Evolutionary conservation across 208 protist species (phyloP).

Genomic region (Acanthamoeba polyphaga): DNA sequence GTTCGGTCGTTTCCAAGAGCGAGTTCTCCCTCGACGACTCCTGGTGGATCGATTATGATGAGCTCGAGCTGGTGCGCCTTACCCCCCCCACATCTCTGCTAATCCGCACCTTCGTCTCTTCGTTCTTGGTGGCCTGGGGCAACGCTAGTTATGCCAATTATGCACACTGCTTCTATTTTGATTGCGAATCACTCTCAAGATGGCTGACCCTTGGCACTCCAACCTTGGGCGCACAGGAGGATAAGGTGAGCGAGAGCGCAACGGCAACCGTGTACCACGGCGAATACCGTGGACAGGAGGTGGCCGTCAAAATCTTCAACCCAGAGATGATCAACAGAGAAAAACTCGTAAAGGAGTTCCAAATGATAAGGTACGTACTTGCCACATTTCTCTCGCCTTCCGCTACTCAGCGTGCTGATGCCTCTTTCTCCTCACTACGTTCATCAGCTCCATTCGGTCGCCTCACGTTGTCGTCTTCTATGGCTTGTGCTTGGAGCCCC

Average conservation of each 20-base stretch:
- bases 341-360: conserved; percentile 52
- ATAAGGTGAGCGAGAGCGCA: conserved; percentile 57
- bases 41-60: conserved; percentile 71
- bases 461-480: conserved; percentile 63
- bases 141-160: conserved; percentile 5
- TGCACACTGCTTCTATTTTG: neutral
- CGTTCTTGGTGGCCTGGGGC: neutral
- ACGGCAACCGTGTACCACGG: conserved; percentile 54
- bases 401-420: neutral
- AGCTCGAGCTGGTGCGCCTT: conserved; percentile 32
- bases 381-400: too few relatives aligned
- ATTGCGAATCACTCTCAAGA: neutral
- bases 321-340: conserved; percentile 66
- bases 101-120: neutral
- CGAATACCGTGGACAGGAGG: conserved; percentile 58
- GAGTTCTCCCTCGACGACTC: conserved; percentile 61
- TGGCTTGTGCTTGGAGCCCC: conserved; percentile 47
- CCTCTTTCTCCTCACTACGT: neutral
- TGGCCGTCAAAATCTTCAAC: conserved; percentile 72
- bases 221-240: neutral
- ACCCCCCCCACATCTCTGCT: neutral
- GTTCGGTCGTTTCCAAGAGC: conserved; percentile 32
- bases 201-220: neutral
- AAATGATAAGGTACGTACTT: conserved; percentile 29
- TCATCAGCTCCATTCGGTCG: conserved; percentile 24